A percentile compares a stretch with the other conserved stretches of the same genome.
phyloP scores from a whole-genome alignment of 2,329 filamentous ascomycete genomes.

The Zymoseptoria pseudotritici region DNA sequence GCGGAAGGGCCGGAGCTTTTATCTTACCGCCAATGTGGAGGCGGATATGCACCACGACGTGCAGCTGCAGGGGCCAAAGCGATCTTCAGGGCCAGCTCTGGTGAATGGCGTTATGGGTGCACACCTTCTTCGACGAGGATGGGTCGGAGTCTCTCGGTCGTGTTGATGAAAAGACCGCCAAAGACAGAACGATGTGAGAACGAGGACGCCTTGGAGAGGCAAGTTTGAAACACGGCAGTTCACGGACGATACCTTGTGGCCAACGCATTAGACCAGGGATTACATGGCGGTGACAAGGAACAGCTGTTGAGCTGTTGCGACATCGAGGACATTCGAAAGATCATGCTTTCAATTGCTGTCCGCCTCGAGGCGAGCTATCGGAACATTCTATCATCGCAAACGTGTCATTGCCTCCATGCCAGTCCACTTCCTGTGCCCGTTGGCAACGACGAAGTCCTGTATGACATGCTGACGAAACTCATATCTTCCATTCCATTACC shows the following conservation, averaged over 20 bases:
- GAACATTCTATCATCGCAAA: constrained; percentile 5
- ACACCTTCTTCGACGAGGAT: background rate
- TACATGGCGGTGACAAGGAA: background rate
- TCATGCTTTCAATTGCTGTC: background rate
- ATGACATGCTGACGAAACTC: constrained; percentile 6
- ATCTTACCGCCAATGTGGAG: background rate
- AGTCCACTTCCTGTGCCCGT: background rate
- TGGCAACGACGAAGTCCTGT: constrained; percentile 1
- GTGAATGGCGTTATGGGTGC: background rate
- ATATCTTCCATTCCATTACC: constrained; percentile 5
- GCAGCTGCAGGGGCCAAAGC: background rate
- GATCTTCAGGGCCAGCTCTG: background rate
- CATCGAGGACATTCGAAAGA: background rate
- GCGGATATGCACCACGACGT: background rate
- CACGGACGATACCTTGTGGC: background rate
- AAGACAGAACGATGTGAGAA: background rate
- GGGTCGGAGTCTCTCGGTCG: background rate
- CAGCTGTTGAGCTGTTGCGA: background rate
- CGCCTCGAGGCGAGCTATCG: constrained; percentile 6
- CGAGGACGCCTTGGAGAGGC: background rate
- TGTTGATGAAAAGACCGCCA: background rate
- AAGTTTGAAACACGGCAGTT: background rate
- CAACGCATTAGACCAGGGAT: background rate
- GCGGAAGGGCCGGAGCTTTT: background rate
- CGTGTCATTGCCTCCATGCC: background rate